Base-by-base conservation (phyloP, 352 stramenopile species). In the Peronospora destructor region DNA sequence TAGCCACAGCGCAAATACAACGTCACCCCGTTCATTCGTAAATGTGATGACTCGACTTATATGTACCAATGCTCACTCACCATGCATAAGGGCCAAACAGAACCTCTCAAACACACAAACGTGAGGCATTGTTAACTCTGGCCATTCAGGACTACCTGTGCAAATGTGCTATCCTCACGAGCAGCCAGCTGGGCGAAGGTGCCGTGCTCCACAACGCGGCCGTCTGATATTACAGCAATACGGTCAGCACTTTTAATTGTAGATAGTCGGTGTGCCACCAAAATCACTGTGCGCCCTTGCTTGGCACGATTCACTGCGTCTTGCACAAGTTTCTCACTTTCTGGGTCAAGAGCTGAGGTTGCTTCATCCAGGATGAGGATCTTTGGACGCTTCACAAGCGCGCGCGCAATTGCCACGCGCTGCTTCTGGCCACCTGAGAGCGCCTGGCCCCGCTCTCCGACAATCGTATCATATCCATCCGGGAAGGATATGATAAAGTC, bases 261-360 rank as follows among this genome's bases (percentile, higher is more conserved):
- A 37, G 85, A 88, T 26, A 98, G 61, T 21, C 97, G 80, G 63
- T 99, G 97, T 11, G 97, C 96, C 59, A 99, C 97, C 12, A 98
- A 74, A 34, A 99, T 72, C 29, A 96, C 89, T 0, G 96, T 99
- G n/a, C 94, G 77, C 36, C 87, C 76, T 34, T 73, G 66, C 56
- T 93, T 89, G 57, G 78, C 68, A 36, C 75, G 72, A 58, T 85
- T 62, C 8, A 91, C 66, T 5, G 82, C 77, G n/a, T 84, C 78
- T 53, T 92, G 81, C 36, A 92, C 81, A 12, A 88, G 64, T 40
- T 66, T 67, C 42, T 91, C 81, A 55, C 78, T 91, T 38, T 87
- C 76, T 0, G 73, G 73, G 47, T 91, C 79, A 45, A 90, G 38
- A n/a, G 76, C 78, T 52, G 70, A 85, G 0, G 78, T 89, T 7